Base-by-base conservation (phyloP, 2,329 filamentous ascomycete genomes). In the Dactylellina cionopaga region DNA sequence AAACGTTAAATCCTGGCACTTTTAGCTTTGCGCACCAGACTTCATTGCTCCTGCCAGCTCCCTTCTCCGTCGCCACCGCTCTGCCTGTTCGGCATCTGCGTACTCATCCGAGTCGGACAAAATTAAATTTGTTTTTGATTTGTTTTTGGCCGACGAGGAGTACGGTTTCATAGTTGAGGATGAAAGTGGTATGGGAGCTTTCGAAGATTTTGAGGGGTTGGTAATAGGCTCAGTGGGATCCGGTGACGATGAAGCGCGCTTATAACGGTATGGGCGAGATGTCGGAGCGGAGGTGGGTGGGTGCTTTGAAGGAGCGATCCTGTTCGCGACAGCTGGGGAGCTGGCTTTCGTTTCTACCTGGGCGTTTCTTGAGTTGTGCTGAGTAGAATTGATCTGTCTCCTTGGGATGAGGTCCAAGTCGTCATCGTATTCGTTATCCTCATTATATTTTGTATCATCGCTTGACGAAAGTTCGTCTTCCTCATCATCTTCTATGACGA, bases 81-180 rank as follows among this genome's bases (percentile, higher is more conserved):
- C 62, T 15, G 60, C 59, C 62, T 66, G 69, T 54, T 66, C 69
- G 7, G 69, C 59, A 33, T 73, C 60, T 27, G 60, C 54, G 27
- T 49, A 65, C 24, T 73, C 69, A 19, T 73, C 54, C 10, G 58
- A 62, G 27, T 65, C 52, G 15, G 35, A 17, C 1, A 66, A 5
- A 6, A n/a, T n/a, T 4, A 31, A 13, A 5, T 51, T 56, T 13
- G 56, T 9, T 49, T 63, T 70, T 15, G 39, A 19, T 15, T 24
- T 43, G 6, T 7, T 31, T 24, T 15, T 24, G 1, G 29, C 19
- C 5, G 46, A 22, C 15, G 22, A 15, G 2, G 17, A 6, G 6
- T 19, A 7, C 13, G 29, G 39, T 29, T 49, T 37, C 13, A 6
- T 13, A 2, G 19, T 19, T n/a, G 47, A 54, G 3, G 47, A n/a